Conservation (phyloP, 768 basidiomycete species). For the Tricholoma terreum region DNA sequence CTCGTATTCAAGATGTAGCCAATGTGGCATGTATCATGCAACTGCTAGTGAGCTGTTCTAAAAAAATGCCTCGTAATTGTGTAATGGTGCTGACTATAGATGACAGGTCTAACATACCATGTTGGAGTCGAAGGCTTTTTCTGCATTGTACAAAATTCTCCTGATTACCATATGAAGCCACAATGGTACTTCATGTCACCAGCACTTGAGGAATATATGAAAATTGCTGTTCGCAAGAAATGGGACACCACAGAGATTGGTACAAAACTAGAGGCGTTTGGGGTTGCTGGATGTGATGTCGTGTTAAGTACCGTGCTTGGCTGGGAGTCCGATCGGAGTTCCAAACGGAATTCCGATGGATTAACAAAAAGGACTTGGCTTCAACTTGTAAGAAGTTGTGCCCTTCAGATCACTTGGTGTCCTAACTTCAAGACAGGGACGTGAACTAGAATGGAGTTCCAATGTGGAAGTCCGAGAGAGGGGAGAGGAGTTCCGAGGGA, state of each 20-base stretch:
- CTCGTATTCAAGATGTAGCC: background rate
- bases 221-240: background rate
- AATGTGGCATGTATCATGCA: background rate
- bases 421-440: too few relatives aligned
- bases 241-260: background rate
- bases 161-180: background rate
- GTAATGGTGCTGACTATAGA: background rate
- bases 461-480: too few relatives aligned
- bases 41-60: background rate
- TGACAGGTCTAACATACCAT: background rate
- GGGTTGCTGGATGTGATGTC: background rate
- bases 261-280: background rate
- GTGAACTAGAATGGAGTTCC: too few relatives aligned
- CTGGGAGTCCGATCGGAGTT: too few relatives aligned
- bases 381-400: too few relatives aligned
- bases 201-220: background rate
- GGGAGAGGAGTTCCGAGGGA: too few relatives aligned
- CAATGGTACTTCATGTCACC: background rate
- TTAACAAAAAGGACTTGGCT: too few relatives aligned
- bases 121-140: background rate
- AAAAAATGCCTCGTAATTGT: background rate
- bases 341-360: too few relatives aligned
- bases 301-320: too few relatives aligned
- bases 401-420: too few relatives aligned
- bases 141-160: background rate